Base-by-base conservation (phyloP, 225 moss, liverwort and hornwort species). In the Pseudoscleropodium purum region DNA sequence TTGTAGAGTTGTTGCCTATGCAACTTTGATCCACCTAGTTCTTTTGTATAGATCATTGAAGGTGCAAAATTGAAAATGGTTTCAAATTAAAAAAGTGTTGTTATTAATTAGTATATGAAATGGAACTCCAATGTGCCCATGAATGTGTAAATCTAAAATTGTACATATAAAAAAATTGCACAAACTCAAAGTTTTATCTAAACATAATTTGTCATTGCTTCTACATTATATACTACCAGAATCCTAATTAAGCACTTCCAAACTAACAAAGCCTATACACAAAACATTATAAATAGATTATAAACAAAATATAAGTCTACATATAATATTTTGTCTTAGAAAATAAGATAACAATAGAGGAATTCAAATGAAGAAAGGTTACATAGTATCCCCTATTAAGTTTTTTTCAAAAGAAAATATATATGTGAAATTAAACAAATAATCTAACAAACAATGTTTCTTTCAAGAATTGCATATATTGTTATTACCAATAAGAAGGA, bases 1-100 rank as follows among this genome's bases (percentile, higher is more conserved):
- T 11, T 74, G 6, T 47, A 0, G 10, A 45, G 1, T 47, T 6
- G 0, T 74, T 74, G 74, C 18, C 1, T 19, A 6, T 11, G 11
- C 24, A 60, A 24, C 4, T 47, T 47, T 47, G 9, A 74, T 45
- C 18, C 2, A 0, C 11, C 4, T 30, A 18, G 11, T 7, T 31
- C 18, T 75, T 18, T 30, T 7, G 2, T 45, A 2, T 45, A 45
- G 11, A 47, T 75, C 10, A 18, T 30, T 47, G 11, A 75, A 45
- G 10, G 18, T 75, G 11, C 10, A 75, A 75, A 75, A 11, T 75
- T 47, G 6, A 47, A 75, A 75, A 47, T 75, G 47, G 18, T 47
- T 74, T 75, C 2, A 47, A 75, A 18, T 47, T 47, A 9, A n/a
- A 70, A 2, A 4, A 70, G 13, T 7, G 8, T 24, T 70, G 24